These are phyloP conservation scores for Limonomyces culmigenus DNA, from an alignment of 1,284 basidiomycete genomes.

Conservation along the genomic window DNA sequence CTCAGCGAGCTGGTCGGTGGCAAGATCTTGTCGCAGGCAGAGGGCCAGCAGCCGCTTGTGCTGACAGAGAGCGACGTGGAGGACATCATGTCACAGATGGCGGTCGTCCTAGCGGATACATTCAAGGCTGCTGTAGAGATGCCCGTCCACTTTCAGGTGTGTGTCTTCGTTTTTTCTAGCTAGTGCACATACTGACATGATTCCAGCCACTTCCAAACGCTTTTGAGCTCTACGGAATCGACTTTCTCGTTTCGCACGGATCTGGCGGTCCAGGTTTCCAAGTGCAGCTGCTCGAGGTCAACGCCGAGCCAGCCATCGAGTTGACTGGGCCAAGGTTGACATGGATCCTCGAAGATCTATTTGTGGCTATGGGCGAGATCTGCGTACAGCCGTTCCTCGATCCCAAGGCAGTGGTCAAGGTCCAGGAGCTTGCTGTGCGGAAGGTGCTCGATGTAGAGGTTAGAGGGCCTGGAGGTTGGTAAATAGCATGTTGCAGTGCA, in stretches of 20 bases:
- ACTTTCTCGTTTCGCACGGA: constrained; percentile 66
- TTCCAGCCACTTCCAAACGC: constrained; percentile 73
- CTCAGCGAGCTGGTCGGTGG: constrained; percentile 64
- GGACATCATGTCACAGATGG: constrained; percentile 44
- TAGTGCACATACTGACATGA: too few relatives aligned
- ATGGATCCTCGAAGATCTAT: constrained; percentile 70
- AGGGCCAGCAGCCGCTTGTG: constrained; percentile 3
- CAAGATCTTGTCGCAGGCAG: constrained; percentile 20
- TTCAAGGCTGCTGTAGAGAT: constrained; percentile 78
- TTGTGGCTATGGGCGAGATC: constrained; percentile 51
- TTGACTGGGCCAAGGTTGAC: constrained; percentile 76
- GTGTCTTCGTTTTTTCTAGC: too few relatives aligned
- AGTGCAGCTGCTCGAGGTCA: constrained; percentile 79
- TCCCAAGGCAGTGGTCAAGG: background rate
- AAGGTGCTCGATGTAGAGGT: background rate
- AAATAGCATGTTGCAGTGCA: background rate
- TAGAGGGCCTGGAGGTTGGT: background rate
- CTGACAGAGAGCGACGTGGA: constrained; percentile 35
- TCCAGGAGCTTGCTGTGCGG: background rate
- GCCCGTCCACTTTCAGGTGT: constrained; percentile 80
- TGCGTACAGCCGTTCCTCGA: constrained; percentile 54
- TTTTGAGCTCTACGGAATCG: constrained; percentile 90
- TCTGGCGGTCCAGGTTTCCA: constrained; percentile 21
- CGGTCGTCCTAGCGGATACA: constrained; percentile 55
- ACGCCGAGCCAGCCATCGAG: constrained; percentile 93